Base-by-base conservation (phyloP, 768 basidiomycete species). In the Harrya chromipes region DNA sequence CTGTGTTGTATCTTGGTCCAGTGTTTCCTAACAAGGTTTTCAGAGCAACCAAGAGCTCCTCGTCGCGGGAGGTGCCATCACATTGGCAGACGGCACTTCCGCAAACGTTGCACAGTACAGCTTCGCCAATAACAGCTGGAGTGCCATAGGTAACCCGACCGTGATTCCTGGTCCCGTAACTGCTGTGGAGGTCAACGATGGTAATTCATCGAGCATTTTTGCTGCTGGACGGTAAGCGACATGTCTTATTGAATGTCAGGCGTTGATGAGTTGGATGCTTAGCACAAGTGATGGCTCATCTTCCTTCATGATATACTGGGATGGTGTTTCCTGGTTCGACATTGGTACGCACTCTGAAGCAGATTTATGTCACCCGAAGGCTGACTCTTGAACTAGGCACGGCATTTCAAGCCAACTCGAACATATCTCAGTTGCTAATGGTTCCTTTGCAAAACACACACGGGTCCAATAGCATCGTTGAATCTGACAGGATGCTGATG, bases 101-200 rank as follows among this genome's bases (percentile, higher is more conserved):
- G 77, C 86, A 11, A 90, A 89, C 62, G 85, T 95, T 40, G 87
- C 83, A 0, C 73, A 78, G 47, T 97, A 80, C 66, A 74, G 76
- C 50, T 82, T 94, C 60, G 57, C 77, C 31, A 94, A 92, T 61
- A 59, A 70, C 3, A 83, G 82, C 2, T 99, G 95, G 95, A 71
- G 72, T 8, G 63, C 84, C 1, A 63, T 94, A 23, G 91, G 89
- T 10, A 63, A 71, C 39, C 67, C 78, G 12, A 64, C 67, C 12
- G 74, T 80, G 40, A 74, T 97, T 20, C 91, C 94, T 39, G 95
- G 95, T 4, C 93, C 94, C 3, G 87, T 93, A 2, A 88, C 92
- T 4, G 94, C 95, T 11, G 65, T 97, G 44, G 86, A 87, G 46
- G 86, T 93, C 36, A 90, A 98, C 66, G 74, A 84, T 54, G 78